A percentile compares a stretch with the other conserved stretches of the same genome.
Conservation (phyloP, 108 stramenopile species). For the Skeletonema grethae region DNA sequence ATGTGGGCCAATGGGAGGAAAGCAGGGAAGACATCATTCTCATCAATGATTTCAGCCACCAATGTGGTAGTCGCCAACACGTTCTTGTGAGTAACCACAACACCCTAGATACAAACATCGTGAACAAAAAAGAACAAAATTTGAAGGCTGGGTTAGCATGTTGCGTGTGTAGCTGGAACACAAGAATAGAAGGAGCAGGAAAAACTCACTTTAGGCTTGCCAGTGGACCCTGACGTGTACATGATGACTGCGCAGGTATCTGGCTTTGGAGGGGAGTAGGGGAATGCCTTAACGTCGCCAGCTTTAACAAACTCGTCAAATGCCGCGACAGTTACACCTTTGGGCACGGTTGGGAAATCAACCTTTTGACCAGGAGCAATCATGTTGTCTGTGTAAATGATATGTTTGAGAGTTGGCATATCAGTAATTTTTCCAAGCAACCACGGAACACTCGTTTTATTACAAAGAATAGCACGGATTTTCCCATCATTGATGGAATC, state of each 20-base stretch:
- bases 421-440: slow-evolving; percentile 55
- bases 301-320: slow-evolving; percentile 82
- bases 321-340: slow-evolving; percentile 54
- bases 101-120: slow-evolving; percentile 56
- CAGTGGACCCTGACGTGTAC: slow-evolving; percentile 89
- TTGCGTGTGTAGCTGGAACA: no score
- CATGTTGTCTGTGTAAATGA: slow-evolving; percentile 85
- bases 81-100: slow-evolving; percentile 88
- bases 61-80: slow-evolving; percentile 62
- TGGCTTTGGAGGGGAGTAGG: slow-evolving; percentile 69
- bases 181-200: no score
- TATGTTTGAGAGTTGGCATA: slow-evolving; percentile 80
- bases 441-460: slow-evolving; percentile 73
- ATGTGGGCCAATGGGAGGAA: slow-evolving; percentile 88
- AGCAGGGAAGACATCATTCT: slow-evolving; percentile 60
- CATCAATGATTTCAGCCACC: slow-evolving; percentile 26
- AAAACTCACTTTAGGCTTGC: slow-evolving; percentile 77
- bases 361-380: slow-evolving; percentile 62
- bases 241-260: slow-evolving; percentile 92
- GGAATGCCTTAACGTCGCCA: slow-evolving; percentile 72
- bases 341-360: slow-evolving; percentile 54
- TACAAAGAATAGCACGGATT: slow-evolving; percentile 84
- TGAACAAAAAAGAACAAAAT: no score
- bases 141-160: no score
- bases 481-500: slow-evolving; percentile 84